These are phyloP conservation scores for Suhomyces bolitotheri DNA, from an alignment of 1,139 yeast genomes.

Conservation along the genomic window DNA sequence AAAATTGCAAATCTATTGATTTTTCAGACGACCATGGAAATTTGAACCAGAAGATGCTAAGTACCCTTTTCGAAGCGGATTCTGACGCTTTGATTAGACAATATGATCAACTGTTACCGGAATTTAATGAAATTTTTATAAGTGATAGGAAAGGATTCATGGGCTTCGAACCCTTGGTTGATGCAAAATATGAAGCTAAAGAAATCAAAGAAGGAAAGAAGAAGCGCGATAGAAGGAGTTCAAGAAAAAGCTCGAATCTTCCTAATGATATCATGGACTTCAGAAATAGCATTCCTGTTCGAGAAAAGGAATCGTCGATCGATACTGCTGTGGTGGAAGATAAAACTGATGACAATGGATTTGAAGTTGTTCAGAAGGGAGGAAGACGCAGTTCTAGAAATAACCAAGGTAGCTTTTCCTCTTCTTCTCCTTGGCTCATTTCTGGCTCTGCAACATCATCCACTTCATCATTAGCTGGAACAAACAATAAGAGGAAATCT, in stretches of 20 bases:
- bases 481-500: neutral
- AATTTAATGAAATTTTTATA: constrained; percentile 53
- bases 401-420: neutral
- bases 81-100: constrained; percentile 25
- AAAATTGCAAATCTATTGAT: constrained; percentile 29
- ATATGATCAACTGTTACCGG: constrained; percentile 35
- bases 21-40: constrained; percentile 22
- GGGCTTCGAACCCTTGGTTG: constrained; percentile 52
- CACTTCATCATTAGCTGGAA: constrained; percentile 1
- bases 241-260: constrained; percentile 33
- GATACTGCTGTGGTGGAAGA: constrained; percentile 28
- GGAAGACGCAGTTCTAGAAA: constrained; percentile 23
- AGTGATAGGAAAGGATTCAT: constrained; percentile 41
- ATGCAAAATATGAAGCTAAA: constrained; percentile 29
- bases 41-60: constrained; percentile 13
- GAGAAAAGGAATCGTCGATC: constrained; percentile 25
- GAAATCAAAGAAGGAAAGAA: constrained; percentile 16
- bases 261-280: constrained; percentile 23
- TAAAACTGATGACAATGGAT: constrained; percentile 23
- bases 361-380: constrained; percentile 32
- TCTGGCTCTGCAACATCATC: constrained; percentile 3
- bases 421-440: constrained; percentile 12
- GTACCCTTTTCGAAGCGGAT: constrained; percentile 24
- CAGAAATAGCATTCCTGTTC: constrained; percentile 25
- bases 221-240: constrained; percentile 21